Evolutionary conservation across 2,329 filamentous ascomycete species (phyloP), one percentile per base, ranked within the genome.

Genomic region (Trichocomaceae sp.): DNA sequence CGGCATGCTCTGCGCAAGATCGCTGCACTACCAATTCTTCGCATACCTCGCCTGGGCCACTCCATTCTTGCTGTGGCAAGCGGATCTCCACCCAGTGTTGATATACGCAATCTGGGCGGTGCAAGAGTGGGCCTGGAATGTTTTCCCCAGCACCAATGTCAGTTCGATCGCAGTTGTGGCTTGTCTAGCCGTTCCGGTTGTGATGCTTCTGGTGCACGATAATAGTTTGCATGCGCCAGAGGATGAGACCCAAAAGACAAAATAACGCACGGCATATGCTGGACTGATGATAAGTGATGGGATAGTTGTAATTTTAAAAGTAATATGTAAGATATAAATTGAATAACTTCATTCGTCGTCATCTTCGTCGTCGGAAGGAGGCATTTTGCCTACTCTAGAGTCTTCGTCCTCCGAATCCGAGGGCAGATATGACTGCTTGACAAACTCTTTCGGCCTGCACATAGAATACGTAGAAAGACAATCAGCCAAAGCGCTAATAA

Each of bases 21-120:
- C 87, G 54, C 79, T 96, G 63, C 91, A 96, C 75, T 96, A 96
- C 77, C 91, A 96, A 67, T 96, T 96, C 77, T 96, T 90, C 72
- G 84, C 88, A 46, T 96, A 95, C 77, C 81, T 95, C 57, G 88
- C 87, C 26, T 96, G 91, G 91, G 82, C 87, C 13, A 89, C 88
- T 6, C 91, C 91, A 0, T 95, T 88, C 69, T 77, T 96, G 59
- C 80, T 96, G 51, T 96, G 90, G 90, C 83, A 83, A 64, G 83
- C 85, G 54, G 84, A 85, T 1, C 75, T 84, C 57, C 84, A 86
- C 63, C 85, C 87, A 0, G 66, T 86, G 10, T 64, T 86, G 31
- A 81, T 90, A 61, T 85, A 85, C 64, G 73, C 72, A 3, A 71
- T 91, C 9, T 96, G 88, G 87, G 80, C 77, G 2, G 77, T 82